Percentiles rank a stretch among this genome's conserved stretches.
Evolutionary conservation across 192 early-diverging fungal genomes (phyloP).

Genomic region (Umbelopsis sp.): DNA sequence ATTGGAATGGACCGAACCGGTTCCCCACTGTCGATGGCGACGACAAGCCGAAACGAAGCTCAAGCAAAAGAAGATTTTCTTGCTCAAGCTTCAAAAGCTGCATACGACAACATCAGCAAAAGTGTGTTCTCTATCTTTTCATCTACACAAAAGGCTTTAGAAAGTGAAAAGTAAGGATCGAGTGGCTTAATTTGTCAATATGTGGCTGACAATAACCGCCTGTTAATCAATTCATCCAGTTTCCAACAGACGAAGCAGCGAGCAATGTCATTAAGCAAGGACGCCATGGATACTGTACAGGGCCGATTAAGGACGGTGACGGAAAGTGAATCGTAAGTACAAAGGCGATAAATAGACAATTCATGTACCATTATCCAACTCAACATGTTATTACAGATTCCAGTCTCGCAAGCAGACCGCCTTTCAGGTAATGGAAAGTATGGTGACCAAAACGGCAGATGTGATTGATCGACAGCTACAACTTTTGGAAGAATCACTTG

Average conservation of each 20-base stretch:
- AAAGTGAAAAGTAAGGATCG: conserved; percentile 17
- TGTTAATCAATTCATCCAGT: background rate
- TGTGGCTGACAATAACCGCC: no score
- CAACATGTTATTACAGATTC: background rate
- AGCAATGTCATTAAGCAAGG: conserved; percentile 19
- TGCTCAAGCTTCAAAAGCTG: conserved; percentile 19
- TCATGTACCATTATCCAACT: background rate
- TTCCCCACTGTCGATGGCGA: background rate
- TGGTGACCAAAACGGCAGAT: conserved; percentile 14
- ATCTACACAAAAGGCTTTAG: conserved; percentile 20
- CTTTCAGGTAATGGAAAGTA: conserved; percentile 4
- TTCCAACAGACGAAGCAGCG: conserved; percentile 9
- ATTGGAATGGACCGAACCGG: conserved; percentile 9
- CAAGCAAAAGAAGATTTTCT: conserved; percentile 18
- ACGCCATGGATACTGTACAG: conserved; percentile 5
- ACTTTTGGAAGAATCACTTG: background rate
- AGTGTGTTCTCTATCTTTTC: conserved; percentile 6
- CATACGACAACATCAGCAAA: conserved; percentile 22
- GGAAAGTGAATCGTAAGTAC: conserved; percentile 7
- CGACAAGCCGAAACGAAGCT: background rate
- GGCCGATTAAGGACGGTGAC: conserved; percentile 11
- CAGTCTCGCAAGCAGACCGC: conserved; percentile 9
- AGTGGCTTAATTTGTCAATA: background rate
- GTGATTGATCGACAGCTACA: conserved; percentile 6
- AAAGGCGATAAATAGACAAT: background rate